Percentiles rank a stretch among this genome's conserved stretches.
phyloP scores from a whole-genome alignment of 2,329 filamentous ascomycete genomes.

The Paracoccidioides brasiliensis region DNA sequence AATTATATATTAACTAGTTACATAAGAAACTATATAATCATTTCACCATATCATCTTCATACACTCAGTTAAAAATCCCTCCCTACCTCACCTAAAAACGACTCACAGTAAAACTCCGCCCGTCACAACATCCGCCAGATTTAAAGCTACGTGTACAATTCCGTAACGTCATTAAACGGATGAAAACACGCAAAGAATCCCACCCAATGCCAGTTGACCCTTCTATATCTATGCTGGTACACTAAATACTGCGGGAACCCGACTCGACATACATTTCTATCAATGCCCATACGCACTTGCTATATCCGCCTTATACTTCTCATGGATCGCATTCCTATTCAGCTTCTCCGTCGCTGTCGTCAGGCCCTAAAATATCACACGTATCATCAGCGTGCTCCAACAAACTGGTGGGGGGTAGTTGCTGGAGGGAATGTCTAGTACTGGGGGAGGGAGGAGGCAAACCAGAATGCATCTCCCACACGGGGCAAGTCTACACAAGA shows the following conservation, averaged over 20 bases:
- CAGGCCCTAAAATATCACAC: not conserved
- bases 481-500: not conserved
- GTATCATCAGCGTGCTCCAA: not conserved
- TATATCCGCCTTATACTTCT: constrained; percentile 1
- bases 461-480: not conserved
- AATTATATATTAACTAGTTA: too few species aligned
- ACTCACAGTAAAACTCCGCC: too few species aligned
- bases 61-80: too few species aligned
- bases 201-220: not conserved
- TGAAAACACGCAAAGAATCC: too few species aligned
- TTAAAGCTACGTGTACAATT: too few species aligned
- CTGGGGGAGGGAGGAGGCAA: not conserved
- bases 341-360: constrained; percentile 1
- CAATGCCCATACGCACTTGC: not conserved
- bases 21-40: too few species aligned
- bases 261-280: not conserved
- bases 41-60: too few species aligned
- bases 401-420: not conserved
- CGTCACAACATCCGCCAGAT: too few species aligned
- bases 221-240: not conserved
- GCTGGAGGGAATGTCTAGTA: too few species aligned
- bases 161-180: too few species aligned
- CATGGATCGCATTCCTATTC: not conserved
- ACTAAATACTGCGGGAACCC: not conserved
- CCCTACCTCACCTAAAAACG: too few species aligned